Evolutionary conservation across 345 rosid genomes (phyloP).

Genomic region (Eucalyptus coolabah): DNA sequence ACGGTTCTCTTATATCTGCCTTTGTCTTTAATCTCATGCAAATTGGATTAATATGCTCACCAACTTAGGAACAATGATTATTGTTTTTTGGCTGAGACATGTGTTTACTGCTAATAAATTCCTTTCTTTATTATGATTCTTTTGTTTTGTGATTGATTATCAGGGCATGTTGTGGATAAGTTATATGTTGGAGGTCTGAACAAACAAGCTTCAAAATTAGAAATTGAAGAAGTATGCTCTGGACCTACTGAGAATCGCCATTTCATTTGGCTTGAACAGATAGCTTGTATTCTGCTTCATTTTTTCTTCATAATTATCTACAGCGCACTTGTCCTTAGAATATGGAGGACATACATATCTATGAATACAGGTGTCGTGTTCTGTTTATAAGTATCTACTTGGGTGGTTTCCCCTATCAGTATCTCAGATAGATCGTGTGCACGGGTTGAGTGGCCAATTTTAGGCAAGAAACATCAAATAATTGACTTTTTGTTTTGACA

Average conservation of each 20-base stretch:
- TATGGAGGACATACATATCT: neutral
- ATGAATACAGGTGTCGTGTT: neutral
- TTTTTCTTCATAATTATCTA: neutral
- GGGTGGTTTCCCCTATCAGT: neutral
- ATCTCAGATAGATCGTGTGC: neutral
- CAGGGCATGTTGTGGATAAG: conserved; percentile 40
- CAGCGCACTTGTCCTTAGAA: neutral
- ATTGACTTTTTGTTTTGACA: neutral
- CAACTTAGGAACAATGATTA: neutral
- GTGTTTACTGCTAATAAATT: neutral
- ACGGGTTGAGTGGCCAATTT: neutral
- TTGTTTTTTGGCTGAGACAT: neutral
- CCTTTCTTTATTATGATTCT: neutral
- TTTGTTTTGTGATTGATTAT: neutral
- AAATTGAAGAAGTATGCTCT: conserved; percentile 56
- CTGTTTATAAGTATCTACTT: neutral
- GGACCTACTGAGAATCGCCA: neutral
- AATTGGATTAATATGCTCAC: neutral
- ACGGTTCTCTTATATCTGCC: neutral
- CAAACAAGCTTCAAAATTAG: conserved; percentile 53
- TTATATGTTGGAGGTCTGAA: conserved; percentile 65
- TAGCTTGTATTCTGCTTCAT: neutral
- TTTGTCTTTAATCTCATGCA: neutral
- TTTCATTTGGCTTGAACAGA: neutral
- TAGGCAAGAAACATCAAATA: neutral